A percentile compares a stretch with the other conserved stretches of the same genome.
These are phyloP conservation scores for Pulveroboletus sp. DNA, from an alignment of 768 basidiomycete species.

Conservation along the genomic window DNA sequence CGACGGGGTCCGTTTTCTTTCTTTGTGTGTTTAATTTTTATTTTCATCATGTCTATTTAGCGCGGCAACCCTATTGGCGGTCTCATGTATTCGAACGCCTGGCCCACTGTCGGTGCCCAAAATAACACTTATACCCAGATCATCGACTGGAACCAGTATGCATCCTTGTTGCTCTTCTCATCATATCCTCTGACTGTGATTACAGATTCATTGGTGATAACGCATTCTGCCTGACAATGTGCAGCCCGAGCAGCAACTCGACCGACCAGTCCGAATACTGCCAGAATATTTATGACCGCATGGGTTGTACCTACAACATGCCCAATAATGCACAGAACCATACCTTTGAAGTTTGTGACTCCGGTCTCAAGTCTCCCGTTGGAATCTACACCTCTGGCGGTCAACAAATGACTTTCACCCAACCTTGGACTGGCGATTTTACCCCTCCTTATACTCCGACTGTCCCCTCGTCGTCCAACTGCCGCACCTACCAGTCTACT, in stretches of 20 bases:
- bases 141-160: constrained; percentile 62
- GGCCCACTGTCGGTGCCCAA: constrained; percentile 38
- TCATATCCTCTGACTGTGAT: constrained; percentile 1
- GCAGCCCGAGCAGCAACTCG: constrained; percentile 51
- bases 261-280: constrained; percentile 47
- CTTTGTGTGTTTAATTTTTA: constrained; percentile 10
- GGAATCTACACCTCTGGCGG: constrained; percentile 49
- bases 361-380: constrained; percentile 61
- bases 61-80: constrained; percentile 83
- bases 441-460: constrained; percentile 40
- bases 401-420: constrained; percentile 39
- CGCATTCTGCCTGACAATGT: constrained; percentile 68
- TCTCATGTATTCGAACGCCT: constrained; percentile 61
- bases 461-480: constrained; percentile 44
- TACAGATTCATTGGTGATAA: constrained; percentile 62
- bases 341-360: constrained; percentile 62
- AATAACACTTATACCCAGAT: constrained; percentile 50
- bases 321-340: constrained; percentile 59
- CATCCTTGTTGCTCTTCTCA: not conserved
- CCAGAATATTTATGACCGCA: constrained; percentile 69
- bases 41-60: constrained; percentile 28
- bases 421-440: constrained; percentile 35
- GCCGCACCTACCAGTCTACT: constrained; percentile 35
- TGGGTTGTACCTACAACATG: constrained; percentile 74
- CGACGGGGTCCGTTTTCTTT: constrained; percentile 43